Evolutionary conservation across 192 early-diverging fungal genomes (phyloP).

Genomic region (Coemansia sp.): DNA sequence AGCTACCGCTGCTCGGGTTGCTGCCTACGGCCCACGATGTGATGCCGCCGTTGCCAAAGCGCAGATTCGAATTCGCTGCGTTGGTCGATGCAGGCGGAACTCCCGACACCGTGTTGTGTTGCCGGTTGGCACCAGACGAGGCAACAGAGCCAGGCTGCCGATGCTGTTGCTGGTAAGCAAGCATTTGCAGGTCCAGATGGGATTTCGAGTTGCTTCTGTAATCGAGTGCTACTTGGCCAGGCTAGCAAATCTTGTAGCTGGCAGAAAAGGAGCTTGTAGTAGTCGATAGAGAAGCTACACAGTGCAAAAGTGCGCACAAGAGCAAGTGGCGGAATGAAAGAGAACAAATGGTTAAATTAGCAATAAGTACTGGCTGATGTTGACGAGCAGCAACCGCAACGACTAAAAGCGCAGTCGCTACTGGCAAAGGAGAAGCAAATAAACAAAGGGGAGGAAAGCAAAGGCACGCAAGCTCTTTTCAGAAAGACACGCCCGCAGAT

Average conservation of each 20-base stretch:
- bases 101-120: constrained; percentile 15
- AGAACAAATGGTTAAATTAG: constrained; percentile 3
- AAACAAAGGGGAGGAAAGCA: neutral
- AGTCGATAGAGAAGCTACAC: neutral
- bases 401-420: neutral
- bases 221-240: neutral
- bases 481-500: neutral
- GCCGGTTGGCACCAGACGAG: constrained; percentile 8
- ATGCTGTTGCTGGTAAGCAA: constrained; percentile 49
- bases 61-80: constrained; percentile 39
- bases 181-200: constrained; percentile 19
- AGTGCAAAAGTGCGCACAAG: neutral
- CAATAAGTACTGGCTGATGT: neutral
- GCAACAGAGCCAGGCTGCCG: constrained; percentile 28
- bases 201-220: neutral
- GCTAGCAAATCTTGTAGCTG: neutral
- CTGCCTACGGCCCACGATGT: constrained; percentile 28
- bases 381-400: neutral
- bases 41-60: constrained; percentile 48
- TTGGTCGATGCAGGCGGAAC: constrained; percentile 39
- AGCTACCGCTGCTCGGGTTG: constrained; percentile 9
- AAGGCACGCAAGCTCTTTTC: neutral
- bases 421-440: neutral
- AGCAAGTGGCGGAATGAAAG: neutral
- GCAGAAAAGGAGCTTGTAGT: neutral